Conservation (phyloP, 1,139 yeast species). For the Blastobotrys proliferans region DNA sequence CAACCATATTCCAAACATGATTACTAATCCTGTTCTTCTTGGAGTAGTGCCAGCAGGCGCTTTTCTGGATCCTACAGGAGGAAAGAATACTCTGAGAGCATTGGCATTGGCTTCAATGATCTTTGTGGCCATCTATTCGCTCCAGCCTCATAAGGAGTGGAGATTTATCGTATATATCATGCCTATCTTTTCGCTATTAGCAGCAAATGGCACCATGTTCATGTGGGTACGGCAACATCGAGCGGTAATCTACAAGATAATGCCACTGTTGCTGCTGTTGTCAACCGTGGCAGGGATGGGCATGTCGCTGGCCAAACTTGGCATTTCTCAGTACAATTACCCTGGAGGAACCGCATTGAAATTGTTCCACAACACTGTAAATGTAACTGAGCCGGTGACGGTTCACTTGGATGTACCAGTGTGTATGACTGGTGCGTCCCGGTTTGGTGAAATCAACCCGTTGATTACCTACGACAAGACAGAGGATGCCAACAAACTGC, state of each 20-base stretch:
- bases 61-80: conserved; percentile 31
- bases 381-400: conserved; percentile 12
- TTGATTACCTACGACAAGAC: conserved; percentile 67
- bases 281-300: conserved; percentile 38
- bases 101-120: conserved; percentile 46
- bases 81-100: conserved; percentile 34
- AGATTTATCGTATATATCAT: conserved; percentile 73
- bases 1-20: conserved; percentile 51
- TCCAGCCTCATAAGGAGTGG: conserved; percentile 95
- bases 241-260: conserved; percentile 15
- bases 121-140: conserved; percentile 60
- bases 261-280: conserved; percentile 31
- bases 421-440: conserved; percentile 83
- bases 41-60: conserved; percentile 45
- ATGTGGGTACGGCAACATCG: conserved; percentile 6
- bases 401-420: conserved; percentile 78
- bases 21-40: conserved; percentile 59
- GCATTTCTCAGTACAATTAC: conserved; percentile 69
- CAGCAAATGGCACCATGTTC: conserved; percentile 10
- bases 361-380: conserved; percentile 41
- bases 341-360: conserved; percentile 82
- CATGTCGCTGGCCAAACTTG: conserved; percentile 51
- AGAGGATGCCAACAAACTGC: conserved; percentile 46
- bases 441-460: conserved; percentile 55
- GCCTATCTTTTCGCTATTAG: conserved; percentile 56